These are phyloP conservation scores for maize (Zea mays) DNA, from an alignment of 176 grass and related monocot species.

Conservation along the genomic window DNA sequence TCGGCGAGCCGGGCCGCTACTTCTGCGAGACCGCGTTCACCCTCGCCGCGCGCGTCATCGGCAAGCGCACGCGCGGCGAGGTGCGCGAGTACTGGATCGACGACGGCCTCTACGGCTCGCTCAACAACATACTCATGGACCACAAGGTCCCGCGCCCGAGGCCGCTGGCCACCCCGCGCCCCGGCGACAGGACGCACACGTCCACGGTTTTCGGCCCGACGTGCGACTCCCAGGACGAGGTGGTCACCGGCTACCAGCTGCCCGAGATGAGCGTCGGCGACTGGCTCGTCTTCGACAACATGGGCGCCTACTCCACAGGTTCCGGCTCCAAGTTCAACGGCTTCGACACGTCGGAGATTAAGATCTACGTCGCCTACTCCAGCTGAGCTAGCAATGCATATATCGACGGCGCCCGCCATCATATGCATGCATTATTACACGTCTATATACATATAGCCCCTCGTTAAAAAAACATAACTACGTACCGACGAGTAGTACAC, in stretches of 20 bases:
- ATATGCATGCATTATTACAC: too few species aligned
- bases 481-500: too few species aligned
- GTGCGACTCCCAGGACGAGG: slow-evolving; percentile 42
- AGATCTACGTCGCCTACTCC: slow-evolving; percentile 43
- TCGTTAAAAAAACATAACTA: too few species aligned
- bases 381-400: slow-evolving; percentile 6
- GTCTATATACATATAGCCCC: too few species aligned
- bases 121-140: slow-evolving; percentile 41
- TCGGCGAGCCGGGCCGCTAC: slow-evolving; percentile 40
- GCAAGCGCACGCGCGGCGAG: slow-evolving; percentile 40
- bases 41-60: slow-evolving; percentile 46
- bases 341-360: slow-evolving; percentile 32
- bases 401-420: too few species aligned
- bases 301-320: slow-evolving; percentile 44
- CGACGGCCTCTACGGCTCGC: slow-evolving; percentile 51
- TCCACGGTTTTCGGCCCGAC: slow-evolving; percentile 51
- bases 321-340: slow-evolving; percentile 40
- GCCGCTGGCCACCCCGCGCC: neutral
- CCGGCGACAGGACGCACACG: slow-evolving; percentile 9
- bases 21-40: slow-evolving; percentile 40
- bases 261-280: slow-evolving; percentile 46
- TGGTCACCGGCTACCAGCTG: slow-evolving; percentile 44
- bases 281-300: slow-evolving; percentile 51
- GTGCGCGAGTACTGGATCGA: slow-evolving; percentile 54
- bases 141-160: slow-evolving; percentile 34